These are phyloP conservation scores for Eimeria praecox DNA, from an alignment of 169 alveolate species.

Conservation along the genomic window DNA sequence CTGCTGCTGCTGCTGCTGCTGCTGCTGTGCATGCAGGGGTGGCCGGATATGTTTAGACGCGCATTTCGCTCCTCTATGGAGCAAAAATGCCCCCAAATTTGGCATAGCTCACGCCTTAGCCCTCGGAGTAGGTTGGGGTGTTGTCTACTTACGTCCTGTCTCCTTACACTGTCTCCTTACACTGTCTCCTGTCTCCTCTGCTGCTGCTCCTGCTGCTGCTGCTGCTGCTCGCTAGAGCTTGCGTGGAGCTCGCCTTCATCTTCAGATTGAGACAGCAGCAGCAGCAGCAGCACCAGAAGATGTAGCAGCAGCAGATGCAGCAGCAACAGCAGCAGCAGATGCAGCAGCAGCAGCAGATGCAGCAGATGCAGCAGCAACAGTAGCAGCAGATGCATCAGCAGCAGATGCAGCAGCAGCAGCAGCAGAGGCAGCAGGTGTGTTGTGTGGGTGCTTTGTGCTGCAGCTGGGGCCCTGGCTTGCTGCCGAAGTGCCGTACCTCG, in stretches of 20 bases:
- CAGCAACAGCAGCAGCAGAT: not conserved
- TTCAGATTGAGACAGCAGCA: not conserved
- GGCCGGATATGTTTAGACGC: conserved; percentile 98
- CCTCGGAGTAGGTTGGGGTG: conserved; percentile 88
- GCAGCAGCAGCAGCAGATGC: not conserved
- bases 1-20: conserved; percentile 42
- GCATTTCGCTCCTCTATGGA: conserved; percentile 98
- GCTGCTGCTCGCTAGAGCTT: too few relatives aligned
- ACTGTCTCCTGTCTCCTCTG: not conserved
- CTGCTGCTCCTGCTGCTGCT: not conserved
- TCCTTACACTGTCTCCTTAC: too few relatives aligned
- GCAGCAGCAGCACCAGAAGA: not conserved
- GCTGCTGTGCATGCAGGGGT: conserved; percentile 88
- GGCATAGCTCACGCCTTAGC: conserved; percentile 98
- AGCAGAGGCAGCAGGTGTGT: not conserved
- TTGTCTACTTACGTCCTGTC: not conserved
- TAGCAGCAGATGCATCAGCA: conserved; percentile 15
- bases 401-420: not conserved
- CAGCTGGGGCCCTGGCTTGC: conserved; percentile 99
- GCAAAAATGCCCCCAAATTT: conserved; percentile 95
- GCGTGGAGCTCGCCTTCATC: too few relatives aligned
- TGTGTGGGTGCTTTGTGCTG: conserved; percentile 65
- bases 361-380: conserved; percentile 35
- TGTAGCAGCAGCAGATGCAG: not conserved
- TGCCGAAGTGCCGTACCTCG: conserved; percentile 97